Conservation (phyloP, 2,329 filamentous ascomycete species). For the Madurella fahalii region DNA sequence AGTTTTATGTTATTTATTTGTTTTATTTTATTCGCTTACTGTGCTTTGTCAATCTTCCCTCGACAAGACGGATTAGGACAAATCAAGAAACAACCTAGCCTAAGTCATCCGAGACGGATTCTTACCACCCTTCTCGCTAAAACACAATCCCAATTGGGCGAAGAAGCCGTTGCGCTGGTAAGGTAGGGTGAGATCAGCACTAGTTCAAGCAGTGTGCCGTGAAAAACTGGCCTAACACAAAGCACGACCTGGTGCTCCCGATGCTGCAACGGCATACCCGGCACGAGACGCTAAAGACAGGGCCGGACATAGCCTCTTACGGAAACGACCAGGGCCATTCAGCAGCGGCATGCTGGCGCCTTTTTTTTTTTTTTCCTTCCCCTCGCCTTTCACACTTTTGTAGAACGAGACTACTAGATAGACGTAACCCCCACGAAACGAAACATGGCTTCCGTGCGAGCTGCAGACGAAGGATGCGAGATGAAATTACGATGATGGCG, state of each 20-base stretch:
- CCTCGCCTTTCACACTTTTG: no score
- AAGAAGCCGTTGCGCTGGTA: neutral
- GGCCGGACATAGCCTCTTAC: no score
- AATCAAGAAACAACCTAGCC: neutral
- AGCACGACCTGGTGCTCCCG: no score
- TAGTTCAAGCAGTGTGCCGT: neutral
- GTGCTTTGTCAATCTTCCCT: neutral
- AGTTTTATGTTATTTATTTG: no score
- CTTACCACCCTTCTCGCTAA: conserved; percentile 10
- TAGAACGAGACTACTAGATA: no score
- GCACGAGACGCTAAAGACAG: neutral
- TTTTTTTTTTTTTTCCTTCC: no score
- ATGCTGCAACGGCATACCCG: neutral
- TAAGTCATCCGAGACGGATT: conserved; percentile 3
- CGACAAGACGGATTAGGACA: neutral
- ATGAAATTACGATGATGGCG: no score
- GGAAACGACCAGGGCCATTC: no score
- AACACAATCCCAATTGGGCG: conserved; percentile 2
- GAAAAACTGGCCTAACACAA: no score
- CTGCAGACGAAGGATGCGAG: no score
- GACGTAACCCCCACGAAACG: conserved; percentile 1
- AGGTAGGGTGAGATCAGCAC: conserved; percentile 1
- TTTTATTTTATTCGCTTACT: no score
- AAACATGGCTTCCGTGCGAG: neutral
- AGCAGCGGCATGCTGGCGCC: no score